Base-by-base conservation (phyloP, 352 stramenopile genomes). In the Pythium brachiatum region DNA sequence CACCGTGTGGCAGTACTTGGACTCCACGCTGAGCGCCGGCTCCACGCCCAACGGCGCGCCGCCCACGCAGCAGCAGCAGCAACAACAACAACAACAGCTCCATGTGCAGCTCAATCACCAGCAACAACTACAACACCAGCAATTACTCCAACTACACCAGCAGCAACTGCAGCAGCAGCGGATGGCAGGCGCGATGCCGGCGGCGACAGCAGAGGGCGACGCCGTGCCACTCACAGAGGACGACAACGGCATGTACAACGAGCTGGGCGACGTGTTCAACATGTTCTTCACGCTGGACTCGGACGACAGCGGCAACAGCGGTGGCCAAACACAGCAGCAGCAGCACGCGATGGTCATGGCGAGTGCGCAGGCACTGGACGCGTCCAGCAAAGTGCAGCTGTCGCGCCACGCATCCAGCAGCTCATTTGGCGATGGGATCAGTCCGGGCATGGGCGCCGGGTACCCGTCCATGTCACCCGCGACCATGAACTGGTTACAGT, bases 401-500 rank as follows among this genome's bases (percentile, higher is more conserved):
- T 67, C 78, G 62, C 79, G 79, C 0, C 81, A 81, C 0, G 69
- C 68, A n/a, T 78, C 76, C 0, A 89, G 59, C 60, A 86, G 56
- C 48, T 64, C 70, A 46, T 70, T 68, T 16, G 57, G 73, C 11
- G 78, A 88, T 46, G 83, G 53, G 31, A 82, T 90, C 31, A 89
- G 79, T 4, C 81, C 81, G n/a, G 64, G 78, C 4, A 69, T 73
- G 0, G 57, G 86, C 23, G 66, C 83, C 1, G 72, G 68, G 15
- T 84, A 80, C 53, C 78, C 79, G 32, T 83, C 74, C 60, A 90
- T 92, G 78, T 92, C 83, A 20, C 83, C 83, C 2, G 81, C 82
- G 57, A 92, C 81, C 7, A 75, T 92, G 46, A 85, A 83, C 32
- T 92, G 81, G 83, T 69, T 92, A 48, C 83, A 92, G 65, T 85